Evolutionary conservation across 23 red algal genomes (phyloP).

Genomic region (Chondrus crispus): DNA sequence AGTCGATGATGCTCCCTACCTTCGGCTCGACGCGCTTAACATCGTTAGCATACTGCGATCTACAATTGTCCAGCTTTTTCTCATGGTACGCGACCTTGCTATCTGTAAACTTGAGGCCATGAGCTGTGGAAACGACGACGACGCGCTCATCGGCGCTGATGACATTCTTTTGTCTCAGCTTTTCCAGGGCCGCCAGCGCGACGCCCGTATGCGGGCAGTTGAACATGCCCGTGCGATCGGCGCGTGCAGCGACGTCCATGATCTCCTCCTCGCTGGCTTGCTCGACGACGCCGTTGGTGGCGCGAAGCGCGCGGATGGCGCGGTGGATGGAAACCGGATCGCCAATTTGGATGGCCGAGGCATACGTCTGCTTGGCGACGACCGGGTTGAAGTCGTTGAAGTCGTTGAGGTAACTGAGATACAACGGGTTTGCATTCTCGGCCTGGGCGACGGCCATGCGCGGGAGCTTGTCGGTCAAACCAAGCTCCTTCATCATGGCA

Average conservation of each 20-base stretch:
- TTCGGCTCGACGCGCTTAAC: slow-evolving; percentile 81
- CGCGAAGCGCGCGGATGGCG: slow-evolving; percentile 87
- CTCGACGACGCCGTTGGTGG: slow-evolving; percentile 86
- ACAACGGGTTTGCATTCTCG: slow-evolving; percentile 97
- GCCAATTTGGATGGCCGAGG: slow-evolving; percentile 98
- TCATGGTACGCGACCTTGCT: slow-evolving; percentile 95
- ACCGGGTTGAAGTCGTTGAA: slow-evolving; percentile 74
- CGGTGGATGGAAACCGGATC: slow-evolving; percentile 93
- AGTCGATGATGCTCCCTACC: slow-evolving; percentile 84
- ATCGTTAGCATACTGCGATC: slow-evolving; percentile 78
- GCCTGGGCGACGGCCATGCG: slow-evolving; percentile 93
- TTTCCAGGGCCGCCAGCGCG: slow-evolving; percentile 95
- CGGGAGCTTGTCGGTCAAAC: slow-evolving; percentile 85
- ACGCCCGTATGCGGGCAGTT: slow-evolving; percentile 99
- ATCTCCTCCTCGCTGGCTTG: slow-evolving; percentile 98
- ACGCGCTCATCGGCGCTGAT: slow-evolving; percentile 80
- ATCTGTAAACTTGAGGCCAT: slow-evolving; percentile 99
- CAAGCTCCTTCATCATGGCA: slow-evolving; percentile 94
- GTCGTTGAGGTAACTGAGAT: slow-evolving; percentile 73
- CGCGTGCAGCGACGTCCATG: slow-evolving; percentile 87
- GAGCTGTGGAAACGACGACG: slow-evolving; percentile 95
- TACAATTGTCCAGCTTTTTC: slow-evolving; percentile 85
- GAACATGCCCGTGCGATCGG: slow-evolving; percentile 98
- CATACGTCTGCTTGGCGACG: slow-evolving; percentile 78
- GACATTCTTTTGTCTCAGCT: slow-evolving; percentile 69